These are phyloP conservation scores for Nissolia schottii DNA, from an alignment of 306 rosid species.

Conservation along the genomic window DNA sequence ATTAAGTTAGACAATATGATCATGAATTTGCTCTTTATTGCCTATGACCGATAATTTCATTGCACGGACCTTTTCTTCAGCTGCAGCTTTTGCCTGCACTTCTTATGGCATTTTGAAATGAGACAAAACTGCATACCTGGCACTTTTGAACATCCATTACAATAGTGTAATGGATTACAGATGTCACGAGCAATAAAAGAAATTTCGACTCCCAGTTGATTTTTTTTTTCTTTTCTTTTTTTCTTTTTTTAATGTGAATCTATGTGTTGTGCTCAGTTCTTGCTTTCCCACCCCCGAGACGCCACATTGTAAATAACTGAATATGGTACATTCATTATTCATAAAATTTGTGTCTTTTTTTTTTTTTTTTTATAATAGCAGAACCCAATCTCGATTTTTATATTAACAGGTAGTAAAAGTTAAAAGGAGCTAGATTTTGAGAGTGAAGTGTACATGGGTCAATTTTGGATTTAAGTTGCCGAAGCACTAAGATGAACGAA, in stretches of 20 bases:
- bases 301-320: background rate
- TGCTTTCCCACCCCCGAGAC: background rate
- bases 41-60: conserved; percentile 5
- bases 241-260: background rate
- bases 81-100: conserved; percentile 36
- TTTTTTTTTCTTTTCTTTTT: background rate
- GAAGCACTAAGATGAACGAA: background rate
- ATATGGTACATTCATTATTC: background rate
- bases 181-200: conserved; percentile 2
- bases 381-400: too few species aligned
- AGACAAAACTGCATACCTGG: conserved; percentile 20
- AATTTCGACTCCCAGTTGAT: background rate
- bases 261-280: background rate
- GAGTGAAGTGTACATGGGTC: background rate
- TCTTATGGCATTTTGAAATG: conserved; percentile 21
- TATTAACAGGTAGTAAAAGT: too few species aligned
- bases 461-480: background rate
- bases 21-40: conserved; percentile 12
- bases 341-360: background rate
- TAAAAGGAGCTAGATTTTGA: background rate
- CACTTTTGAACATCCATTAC: conserved; percentile 9
- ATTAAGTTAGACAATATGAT: conserved; percentile 6
- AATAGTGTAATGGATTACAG: background rate
- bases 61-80: conserved; percentile 21
- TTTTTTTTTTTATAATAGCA: too few species aligned